A percentile compares a stretch with the other conserved stretches of the same genome.
phyloP scores from a whole-genome alignment of 2,329 filamentous ascomycete species.

The Fusarium subtropicale region DNA sequence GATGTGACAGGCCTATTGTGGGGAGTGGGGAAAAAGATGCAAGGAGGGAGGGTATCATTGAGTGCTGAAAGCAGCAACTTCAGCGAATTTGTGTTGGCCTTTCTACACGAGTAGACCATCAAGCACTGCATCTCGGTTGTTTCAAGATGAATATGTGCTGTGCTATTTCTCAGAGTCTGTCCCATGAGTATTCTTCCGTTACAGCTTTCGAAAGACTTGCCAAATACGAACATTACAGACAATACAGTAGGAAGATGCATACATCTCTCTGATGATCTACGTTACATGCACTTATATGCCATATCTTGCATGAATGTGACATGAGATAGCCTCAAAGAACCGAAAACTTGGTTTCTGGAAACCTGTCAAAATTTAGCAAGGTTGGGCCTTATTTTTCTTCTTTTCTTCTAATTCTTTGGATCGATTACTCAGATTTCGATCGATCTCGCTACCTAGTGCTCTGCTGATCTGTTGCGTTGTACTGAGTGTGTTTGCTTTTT shows the following conservation, averaged over 20 bases:
- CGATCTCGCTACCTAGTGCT: conserved; percentile 2
- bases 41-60: conserved; percentile 15
- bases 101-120: not conserved
- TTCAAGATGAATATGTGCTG: not conserved
- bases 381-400: not conserved
- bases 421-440: not conserved
- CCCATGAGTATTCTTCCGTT: not conserved
- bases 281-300: not conserved
- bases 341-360: not conserved
- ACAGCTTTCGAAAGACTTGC: not conserved
- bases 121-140: not conserved
- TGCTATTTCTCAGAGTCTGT: not conserved
- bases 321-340: not conserved
- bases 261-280: not conserved
- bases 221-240: not conserved
- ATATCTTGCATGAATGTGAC: not conserved
- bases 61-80: conserved; percentile 20
- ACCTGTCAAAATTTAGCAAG: not conserved
- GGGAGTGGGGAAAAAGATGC: conserved; percentile 1
- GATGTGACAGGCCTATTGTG: not conserved
- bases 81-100: conserved; percentile 16
- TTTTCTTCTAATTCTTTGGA: not conserved
- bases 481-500: conserved; percentile 8
- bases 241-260: not conserved
- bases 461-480: not conserved